Base-by-base conservation (phyloP, 2,329 filamentous ascomycete genomes). In the Clonostachys rosea region DNA sequence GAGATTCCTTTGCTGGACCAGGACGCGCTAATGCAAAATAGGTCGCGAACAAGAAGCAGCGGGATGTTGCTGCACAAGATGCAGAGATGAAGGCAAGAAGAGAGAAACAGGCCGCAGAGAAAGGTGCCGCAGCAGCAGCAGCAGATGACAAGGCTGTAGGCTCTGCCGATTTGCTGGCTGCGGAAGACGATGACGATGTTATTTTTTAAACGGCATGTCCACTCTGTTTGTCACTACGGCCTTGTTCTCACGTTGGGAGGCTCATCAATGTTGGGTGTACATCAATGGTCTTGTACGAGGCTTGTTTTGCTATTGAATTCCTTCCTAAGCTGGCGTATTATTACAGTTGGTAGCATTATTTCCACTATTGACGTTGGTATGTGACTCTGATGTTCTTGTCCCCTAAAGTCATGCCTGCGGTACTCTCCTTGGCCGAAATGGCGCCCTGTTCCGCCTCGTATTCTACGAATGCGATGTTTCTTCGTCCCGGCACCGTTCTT, bases 401-500 rank as follows among this genome's bases (percentile, higher is more conserved):
- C 42, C 83, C 83, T 56, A 99, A 73, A 20, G 81, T 75, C 82
- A 94, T 91, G 18, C 90, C 90, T 12, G 89, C 86, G 34, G 90
- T 95, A 53, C 86, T 90, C 75, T 97, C 92, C 76, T 96, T 97
- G 16, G 94, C 94, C 47, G 84, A 86, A 59, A 96, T 96, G 30
- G 94, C 91, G 40, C 89, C 91, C 43, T 85, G 79, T 70, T 97
- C 91, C 55, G 82, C 84, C 59, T 96, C 90, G 70, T 97, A 99
- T 68, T 99, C 94, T 50, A 96, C 90, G 66, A 99, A 99, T 1
- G 91, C 94, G 65, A 99, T 91, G 4, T 90, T 90, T 53, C 83
- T 86, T 45, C 92, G 78, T 33, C 90, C 88, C 6, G 92, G 91
- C 42, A 97, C 92, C 63, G 90, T 69, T 59, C 94, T 83, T 42